phyloP scores from a whole-genome alignment of 2,329 filamentous ascomycete genomes.

The Paecilomyces dactylethromorphus region DNA sequence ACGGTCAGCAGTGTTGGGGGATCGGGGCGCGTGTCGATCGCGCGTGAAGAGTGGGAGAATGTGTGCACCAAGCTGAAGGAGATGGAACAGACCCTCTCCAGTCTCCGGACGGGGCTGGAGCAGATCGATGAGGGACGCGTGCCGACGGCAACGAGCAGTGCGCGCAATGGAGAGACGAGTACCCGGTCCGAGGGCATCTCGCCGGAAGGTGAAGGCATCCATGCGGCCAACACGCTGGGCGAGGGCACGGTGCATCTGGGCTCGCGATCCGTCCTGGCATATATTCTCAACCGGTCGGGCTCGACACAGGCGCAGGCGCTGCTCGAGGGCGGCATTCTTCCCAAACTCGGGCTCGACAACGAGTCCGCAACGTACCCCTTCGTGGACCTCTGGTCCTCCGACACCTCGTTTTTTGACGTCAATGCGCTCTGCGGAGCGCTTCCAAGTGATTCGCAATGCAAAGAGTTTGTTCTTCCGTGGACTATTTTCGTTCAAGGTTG shows the following conservation, averaged over 20 bases:
- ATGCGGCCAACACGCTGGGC: conserved; percentile 53
- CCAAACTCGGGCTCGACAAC: conserved; percentile 58
- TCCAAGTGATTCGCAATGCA: conserved; percentile 52
- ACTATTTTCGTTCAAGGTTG: not conserved
- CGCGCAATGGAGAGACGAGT: conserved; percentile 16
- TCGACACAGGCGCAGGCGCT: conserved; percentile 46
- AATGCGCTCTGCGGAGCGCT: conserved; percentile 53
- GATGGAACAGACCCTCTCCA: conserved; percentile 36
- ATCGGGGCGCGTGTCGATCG: conserved; percentile 27
- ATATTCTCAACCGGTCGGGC: conserved; percentile 50
- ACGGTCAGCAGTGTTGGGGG: conserved; percentile 8
- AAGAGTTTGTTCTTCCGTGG: conserved; percentile 23
- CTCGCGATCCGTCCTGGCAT: conserved; percentile 55
- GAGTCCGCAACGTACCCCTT: conserved; percentile 60
- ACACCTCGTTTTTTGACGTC: conserved; percentile 52
- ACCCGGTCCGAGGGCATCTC: conserved; percentile 19
- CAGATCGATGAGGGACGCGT: conserved; percentile 23
- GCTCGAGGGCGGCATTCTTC: conserved; percentile 55
- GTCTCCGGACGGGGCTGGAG: conserved; percentile 33
- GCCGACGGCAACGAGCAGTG: conserved; percentile 15
- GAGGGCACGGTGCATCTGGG: conserved; percentile 57
- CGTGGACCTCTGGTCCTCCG: conserved; percentile 58
- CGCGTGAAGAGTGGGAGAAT: conserved; percentile 40
- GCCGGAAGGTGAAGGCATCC: conserved; percentile 49
- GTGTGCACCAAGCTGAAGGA: conserved; percentile 35